These are phyloP conservation scores for Sarocladium strictum DNA, from an alignment of 2,329 filamentous ascomycete genomes.

Conservation along the genomic window DNA sequence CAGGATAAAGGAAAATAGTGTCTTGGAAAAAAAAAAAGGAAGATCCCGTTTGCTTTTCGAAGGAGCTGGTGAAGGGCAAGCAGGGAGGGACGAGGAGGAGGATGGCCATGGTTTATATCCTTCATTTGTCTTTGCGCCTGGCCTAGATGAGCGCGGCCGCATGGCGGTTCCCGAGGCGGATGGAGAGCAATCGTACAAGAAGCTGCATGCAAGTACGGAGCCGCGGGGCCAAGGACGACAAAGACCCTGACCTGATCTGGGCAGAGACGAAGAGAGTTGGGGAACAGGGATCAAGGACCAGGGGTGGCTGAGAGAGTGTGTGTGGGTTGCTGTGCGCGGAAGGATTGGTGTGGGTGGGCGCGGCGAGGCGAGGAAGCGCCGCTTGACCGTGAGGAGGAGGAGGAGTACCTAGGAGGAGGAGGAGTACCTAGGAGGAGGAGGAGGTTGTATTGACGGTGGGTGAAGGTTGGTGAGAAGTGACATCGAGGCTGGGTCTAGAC, in stretches of 20 bases:
- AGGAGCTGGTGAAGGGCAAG: too few relatives aligned
- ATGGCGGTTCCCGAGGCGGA: not conserved
- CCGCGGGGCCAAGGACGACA: slow-evolving; percentile 1
- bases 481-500: too few relatives aligned
- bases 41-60: too few relatives aligned
- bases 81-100: too few relatives aligned
- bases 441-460: too few relatives aligned
- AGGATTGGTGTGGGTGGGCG: not conserved
- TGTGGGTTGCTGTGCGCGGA: not conserved
- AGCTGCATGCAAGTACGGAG: not conserved
- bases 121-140: not conserved
- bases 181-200: not conserved
- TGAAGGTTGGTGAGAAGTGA: too few relatives aligned
- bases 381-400: not conserved
- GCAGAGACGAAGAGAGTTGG: not conserved
- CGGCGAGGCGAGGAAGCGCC: not conserved
- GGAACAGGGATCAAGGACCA: not conserved
- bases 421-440: not conserved
- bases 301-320: not conserved
- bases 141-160: slow-evolving; percentile 4
- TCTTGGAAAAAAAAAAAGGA: too few relatives aligned
- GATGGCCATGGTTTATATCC: not conserved
- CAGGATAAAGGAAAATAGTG: not conserved
- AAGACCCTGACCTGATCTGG: not conserved
- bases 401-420: not conserved